Percentiles rank a stretch among this genome's conserved stretches.
phyloP scores from a whole-genome alignment of 306 rosid species.

The Oxytropis ochrocephala region DNA sequence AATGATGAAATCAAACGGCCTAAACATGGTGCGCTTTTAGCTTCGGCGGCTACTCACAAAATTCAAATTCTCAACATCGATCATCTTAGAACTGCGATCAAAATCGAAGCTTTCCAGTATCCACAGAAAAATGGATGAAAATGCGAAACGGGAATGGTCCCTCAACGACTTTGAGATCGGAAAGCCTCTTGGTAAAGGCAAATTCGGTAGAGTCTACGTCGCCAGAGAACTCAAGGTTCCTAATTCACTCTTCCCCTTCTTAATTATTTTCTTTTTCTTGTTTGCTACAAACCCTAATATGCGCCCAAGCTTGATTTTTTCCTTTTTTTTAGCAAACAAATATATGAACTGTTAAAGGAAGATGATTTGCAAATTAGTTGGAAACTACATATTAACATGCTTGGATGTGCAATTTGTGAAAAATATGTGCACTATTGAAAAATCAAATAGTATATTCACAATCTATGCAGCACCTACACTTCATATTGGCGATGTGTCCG shows the following conservation, averaged over 20 bases:
- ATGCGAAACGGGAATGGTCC: conserved; percentile 47
- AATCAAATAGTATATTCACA: no score
- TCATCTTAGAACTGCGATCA: background rate
- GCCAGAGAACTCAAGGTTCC: conserved; percentile 68
- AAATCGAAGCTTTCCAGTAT: background rate
- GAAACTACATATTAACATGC: background rate
- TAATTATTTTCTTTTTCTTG: background rate
- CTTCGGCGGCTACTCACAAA: background rate
- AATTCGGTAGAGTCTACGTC: conserved; percentile 81
- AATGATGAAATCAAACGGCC: no score
- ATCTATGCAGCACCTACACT: no score
- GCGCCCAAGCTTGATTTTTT: background rate
- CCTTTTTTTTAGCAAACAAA: background rate
- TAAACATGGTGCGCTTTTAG: background rate
- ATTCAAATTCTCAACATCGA: background rate
- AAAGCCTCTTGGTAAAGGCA: conserved; percentile 80
- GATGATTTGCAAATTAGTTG: background rate
- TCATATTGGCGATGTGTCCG: no score
- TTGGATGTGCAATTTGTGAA: background rate
- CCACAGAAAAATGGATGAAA: background rate
- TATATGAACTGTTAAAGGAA: background rate
- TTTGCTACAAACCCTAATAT: background rate
- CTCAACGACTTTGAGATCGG: conserved; percentile 70
- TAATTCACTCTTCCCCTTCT: background rate
- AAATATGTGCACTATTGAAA: background rate